These are phyloP conservation scores for Leccinum imitatum DNA, from an alignment of 768 basidiomycete genomes.

Conservation along the genomic window DNA sequence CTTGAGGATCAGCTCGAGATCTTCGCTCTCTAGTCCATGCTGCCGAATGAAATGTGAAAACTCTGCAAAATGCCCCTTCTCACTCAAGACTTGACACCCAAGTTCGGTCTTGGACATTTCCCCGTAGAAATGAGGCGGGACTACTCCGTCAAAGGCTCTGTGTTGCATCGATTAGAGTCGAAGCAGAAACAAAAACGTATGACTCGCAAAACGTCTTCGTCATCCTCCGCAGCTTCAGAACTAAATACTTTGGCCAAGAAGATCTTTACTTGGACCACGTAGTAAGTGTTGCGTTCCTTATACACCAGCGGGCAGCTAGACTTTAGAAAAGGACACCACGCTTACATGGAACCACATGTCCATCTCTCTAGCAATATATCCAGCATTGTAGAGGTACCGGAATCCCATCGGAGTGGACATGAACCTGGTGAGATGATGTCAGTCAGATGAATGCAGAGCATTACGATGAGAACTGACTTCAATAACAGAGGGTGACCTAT, in stretches of 20 bases:
- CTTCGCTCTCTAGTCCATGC: conserved; percentile 82
- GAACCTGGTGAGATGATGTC: conserved; percentile 54
- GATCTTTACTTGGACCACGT: conserved; percentile 92
- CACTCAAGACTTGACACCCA: conserved; percentile 87
- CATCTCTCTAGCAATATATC: conserved; percentile 93
- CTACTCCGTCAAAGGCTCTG: conserved; percentile 81
- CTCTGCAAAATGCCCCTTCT: conserved; percentile 87
- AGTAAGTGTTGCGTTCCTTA: conserved; percentile 90
- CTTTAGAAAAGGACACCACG: neutral
- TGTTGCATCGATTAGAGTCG: conserved; percentile 1
- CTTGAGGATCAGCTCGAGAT: conserved; percentile 80
- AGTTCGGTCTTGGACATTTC: conserved; percentile 97
- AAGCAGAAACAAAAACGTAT: neutral
- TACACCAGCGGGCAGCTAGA: conserved; percentile 8
- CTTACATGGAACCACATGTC: conserved; percentile 94
- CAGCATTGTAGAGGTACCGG: conserved; percentile 84
- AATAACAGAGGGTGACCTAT: conserved; percentile 86
- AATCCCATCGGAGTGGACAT: conserved; percentile 94
- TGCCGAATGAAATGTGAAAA: conserved; percentile 89
- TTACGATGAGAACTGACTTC: conserved; percentile 52
- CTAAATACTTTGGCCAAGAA: conserved; percentile 82
- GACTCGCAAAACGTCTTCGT: conserved; percentile 61
- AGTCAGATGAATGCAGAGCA: neutral
- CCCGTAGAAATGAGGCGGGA: conserved; percentile 95
- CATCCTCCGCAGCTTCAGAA: conserved; percentile 52